These are phyloP conservation scores for Pseudogymnoascus verrucosus DNA, from an alignment of 2,329 filamentous ascomycete species.

Conservation along the genomic window DNA sequence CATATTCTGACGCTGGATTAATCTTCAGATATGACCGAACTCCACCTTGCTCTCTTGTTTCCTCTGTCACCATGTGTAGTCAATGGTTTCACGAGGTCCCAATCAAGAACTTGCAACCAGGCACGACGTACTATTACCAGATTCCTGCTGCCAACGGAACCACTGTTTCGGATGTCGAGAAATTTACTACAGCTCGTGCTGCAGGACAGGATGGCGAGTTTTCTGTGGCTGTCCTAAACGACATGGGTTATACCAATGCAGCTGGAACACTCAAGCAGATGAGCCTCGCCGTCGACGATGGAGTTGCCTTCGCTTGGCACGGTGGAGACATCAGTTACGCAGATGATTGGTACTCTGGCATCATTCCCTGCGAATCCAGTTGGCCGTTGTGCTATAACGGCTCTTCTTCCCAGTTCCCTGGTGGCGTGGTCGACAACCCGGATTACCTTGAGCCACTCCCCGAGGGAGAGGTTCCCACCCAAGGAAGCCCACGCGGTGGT, in stretches of 20 bases:
- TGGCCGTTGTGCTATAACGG: conserved; percentile 47
- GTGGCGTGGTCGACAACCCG: conserved; percentile 19
- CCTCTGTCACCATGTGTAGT: conserved; percentile 39
- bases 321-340: conserved; percentile 44
- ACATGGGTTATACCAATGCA: conserved; percentile 48
- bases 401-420: conserved; percentile 33
- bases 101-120: conserved; percentile 33
- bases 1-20: not conserved
- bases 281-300: conserved; percentile 33
- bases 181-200: conserved; percentile 38
- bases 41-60: conserved; percentile 39
- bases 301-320: conserved; percentile 44
- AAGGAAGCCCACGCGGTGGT: conserved; percentile 39
- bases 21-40: conserved; percentile 40
- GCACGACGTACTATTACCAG: conserved; percentile 43
- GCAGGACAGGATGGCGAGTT: conserved; percentile 36
- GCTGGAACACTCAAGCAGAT: conserved; percentile 39
- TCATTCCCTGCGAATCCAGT: conserved; percentile 38
- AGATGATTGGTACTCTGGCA: conserved; percentile 44
- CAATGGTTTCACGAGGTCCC: conserved; percentile 45
- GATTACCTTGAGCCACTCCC: conserved; percentile 39
- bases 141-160: conserved; percentile 42
- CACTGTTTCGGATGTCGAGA: conserved; percentile 37
- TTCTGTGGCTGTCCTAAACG: conserved; percentile 40
- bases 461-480: conserved; percentile 36